These are phyloP conservation scores for Linnemannia elongata DNA, from an alignment of 192 early-diverging fungal genomes.

Conservation along the genomic window DNA sequence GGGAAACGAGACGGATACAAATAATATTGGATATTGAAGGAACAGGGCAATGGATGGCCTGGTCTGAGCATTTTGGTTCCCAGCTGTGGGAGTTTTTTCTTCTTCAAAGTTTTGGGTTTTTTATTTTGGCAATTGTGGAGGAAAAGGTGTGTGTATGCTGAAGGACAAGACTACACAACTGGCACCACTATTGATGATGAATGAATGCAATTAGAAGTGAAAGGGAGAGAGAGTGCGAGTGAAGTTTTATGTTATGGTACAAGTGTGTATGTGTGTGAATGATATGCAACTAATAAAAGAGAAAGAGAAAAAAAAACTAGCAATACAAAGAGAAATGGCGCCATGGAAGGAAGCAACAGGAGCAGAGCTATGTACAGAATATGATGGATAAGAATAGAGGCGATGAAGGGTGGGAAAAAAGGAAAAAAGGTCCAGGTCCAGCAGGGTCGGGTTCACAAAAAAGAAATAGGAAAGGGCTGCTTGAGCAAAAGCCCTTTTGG, in stretches of 20 bases:
- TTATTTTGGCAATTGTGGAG: neutral
- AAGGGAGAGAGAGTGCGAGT: constrained; percentile 1
- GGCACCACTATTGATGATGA: neutral
- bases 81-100: constrained; percentile 8
- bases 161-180: neutral
- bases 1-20: neutral
- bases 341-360: neutral
- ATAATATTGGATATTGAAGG: neutral
- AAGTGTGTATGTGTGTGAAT: neutral
- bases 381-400: neutral
- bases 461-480: neutral
- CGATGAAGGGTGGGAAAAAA: constrained; percentile 8
- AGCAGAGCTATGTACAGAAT: constrained; percentile 18
- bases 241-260: constrained; percentile 12
- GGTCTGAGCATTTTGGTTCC: constrained; percentile 9
- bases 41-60: neutral
- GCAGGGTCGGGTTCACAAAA: neutral
- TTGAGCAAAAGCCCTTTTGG: constrained; percentile 2
- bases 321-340: constrained; percentile 16
- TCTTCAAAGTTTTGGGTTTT: neutral
- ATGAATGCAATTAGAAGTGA: constrained; percentile 1
- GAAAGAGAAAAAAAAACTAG: constrained; percentile 1
- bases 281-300: constrained; percentile 8
- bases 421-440: constrained; percentile 3
- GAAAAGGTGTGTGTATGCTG: neutral